These are phyloP conservation scores for Cymbopogon flexuosus DNA, from an alignment of 202 grass and related monocot genomes.

Conservation along the genomic window DNA sequence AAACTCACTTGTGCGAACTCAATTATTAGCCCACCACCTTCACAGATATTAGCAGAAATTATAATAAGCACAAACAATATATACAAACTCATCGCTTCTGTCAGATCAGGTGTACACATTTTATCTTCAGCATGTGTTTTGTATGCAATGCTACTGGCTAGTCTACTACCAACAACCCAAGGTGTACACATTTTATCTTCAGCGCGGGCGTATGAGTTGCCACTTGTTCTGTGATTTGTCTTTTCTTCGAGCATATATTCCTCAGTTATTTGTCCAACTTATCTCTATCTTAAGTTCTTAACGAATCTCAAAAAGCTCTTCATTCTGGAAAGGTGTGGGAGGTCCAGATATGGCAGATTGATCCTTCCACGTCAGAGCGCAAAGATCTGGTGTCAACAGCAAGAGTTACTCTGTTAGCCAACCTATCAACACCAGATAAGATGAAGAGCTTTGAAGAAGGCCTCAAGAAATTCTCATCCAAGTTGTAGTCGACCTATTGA, in stretches of 20 bases:
- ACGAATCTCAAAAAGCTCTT: background rate
- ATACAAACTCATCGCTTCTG: background rate
- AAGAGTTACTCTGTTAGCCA: slow-evolving; percentile 52
- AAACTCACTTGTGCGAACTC: too few relatives aligned
- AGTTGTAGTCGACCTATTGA: slow-evolving; percentile 34
- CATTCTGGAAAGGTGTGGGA: slow-evolving; percentile 58
- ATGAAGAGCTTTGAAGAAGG: slow-evolving; percentile 33
- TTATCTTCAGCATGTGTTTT: too few relatives aligned
- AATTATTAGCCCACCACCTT: background rate
- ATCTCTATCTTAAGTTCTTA: background rate
- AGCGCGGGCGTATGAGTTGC: background rate
- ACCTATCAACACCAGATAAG: slow-evolving; percentile 38
- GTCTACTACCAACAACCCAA: background rate
- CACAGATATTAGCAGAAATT: background rate
- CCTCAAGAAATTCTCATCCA: slow-evolving; percentile 58
- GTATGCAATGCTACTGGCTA: background rate
- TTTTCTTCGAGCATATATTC: background rate
- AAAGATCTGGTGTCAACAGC: slow-evolving; percentile 61
- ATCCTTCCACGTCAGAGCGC: slow-evolving; percentile 42
- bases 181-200: background rate
- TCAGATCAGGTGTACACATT: too few relatives aligned
- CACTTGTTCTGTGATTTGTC: background rate
- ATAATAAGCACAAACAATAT: background rate
- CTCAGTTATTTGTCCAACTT: background rate
- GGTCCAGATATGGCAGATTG: slow-evolving; percentile 50